phyloP scores from a whole-genome alignment of 2,329 filamentous ascomycete genomes.

The Cladosporium sp. region DNA sequence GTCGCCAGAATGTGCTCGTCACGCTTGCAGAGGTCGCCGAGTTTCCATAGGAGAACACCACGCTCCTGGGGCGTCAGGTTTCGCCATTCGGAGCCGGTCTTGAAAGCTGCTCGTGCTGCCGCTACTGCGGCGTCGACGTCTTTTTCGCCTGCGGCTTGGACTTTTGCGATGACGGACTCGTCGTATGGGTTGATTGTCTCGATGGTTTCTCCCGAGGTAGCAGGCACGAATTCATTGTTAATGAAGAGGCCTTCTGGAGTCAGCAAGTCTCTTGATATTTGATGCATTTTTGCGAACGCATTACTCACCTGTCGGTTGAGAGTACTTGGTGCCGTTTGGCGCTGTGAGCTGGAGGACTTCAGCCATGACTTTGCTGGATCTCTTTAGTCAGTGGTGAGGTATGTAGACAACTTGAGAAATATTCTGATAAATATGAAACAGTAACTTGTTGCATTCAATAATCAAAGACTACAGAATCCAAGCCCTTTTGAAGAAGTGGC shows the following conservation, averaged over 20 bases:
- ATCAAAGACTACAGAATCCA: neutral
- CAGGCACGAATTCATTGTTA: constrained; percentile 12
- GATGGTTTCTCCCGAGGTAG: constrained; percentile 46
- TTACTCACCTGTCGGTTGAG: constrained; percentile 54
- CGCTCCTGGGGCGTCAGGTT: constrained; percentile 38
- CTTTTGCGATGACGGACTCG: constrained; percentile 42
- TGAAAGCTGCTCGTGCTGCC: constrained; percentile 65
- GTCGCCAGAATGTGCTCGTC: constrained; percentile 41
- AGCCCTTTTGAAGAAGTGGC: neutral
- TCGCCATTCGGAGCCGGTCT: constrained; percentile 52
- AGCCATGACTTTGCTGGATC: neutral
- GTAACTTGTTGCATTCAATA: neutral
- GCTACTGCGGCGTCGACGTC: constrained; percentile 69
- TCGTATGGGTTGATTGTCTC: constrained; percentile 58
- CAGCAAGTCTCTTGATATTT: neutral
- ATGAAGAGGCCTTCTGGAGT: constrained; percentile 8
- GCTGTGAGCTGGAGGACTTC: constrained; percentile 58
- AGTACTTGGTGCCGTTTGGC: constrained; percentile 67
- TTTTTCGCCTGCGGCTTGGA: constrained; percentile 61
- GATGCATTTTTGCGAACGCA: neutral
- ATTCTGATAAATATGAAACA: neutral
- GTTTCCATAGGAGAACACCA: constrained; percentile 40
- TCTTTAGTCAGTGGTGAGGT: no score
- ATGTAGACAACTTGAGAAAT: no score
- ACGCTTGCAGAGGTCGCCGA: constrained; percentile 39